A percentile compares a stretch with the other conserved stretches of the same genome.
phyloP scores from a whole-genome alignment of 768 basidiomycete genomes.

The Russula sp. region DNA sequence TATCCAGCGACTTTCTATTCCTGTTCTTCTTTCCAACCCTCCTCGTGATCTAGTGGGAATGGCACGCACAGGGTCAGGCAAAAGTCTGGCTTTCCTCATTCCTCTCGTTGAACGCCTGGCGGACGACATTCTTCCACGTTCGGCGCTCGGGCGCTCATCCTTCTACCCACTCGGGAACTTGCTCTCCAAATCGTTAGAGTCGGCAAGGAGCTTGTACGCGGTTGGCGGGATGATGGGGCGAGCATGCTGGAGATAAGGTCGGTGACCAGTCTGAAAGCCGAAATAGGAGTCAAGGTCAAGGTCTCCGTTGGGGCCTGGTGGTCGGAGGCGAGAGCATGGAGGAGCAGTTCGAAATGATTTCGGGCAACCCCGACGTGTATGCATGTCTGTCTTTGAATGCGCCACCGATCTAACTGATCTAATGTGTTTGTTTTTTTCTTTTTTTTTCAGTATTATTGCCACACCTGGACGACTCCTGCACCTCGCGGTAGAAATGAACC shows the following conservation, averaged over 20 bases:
- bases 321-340: slow-evolving; percentile 96
- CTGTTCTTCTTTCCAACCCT: slow-evolving; percentile 75
- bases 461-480: slow-evolving; percentile 98
- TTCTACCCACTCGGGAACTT: slow-evolving; percentile 91
- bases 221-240: slow-evolving; percentile 63
- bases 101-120: slow-evolving; percentile 84
- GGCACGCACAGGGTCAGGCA: slow-evolving; percentile 98
- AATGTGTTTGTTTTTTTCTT: slow-evolving; percentile 3
- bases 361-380: slow-evolving; percentile 92
- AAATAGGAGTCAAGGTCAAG: slow-evolving; percentile 57
- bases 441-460: slow-evolving; percentile 75
- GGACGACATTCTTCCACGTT: slow-evolving; percentile 76
- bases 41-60: slow-evolving; percentile 95
- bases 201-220: slow-evolving; percentile 88
- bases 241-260: slow-evolving; percentile 73
- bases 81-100: slow-evolving; percentile 93
- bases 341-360: slow-evolving; percentile 94
- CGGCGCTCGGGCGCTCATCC: slow-evolving; percentile 81
- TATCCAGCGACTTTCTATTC: slow-evolving; percentile 89
- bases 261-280: slow-evolving; percentile 47
- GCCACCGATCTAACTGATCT: slow-evolving; percentile 18
- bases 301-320: slow-evolving; percentile 85
- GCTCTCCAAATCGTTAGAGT: slow-evolving; percentile 92
- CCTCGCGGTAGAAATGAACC: slow-evolving; percentile 92
- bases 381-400: slow-evolving; percentile 36